Conservation (phyloP, 1,284 basidiomycete genomes). For the Sporisorium exsertum region DNA sequence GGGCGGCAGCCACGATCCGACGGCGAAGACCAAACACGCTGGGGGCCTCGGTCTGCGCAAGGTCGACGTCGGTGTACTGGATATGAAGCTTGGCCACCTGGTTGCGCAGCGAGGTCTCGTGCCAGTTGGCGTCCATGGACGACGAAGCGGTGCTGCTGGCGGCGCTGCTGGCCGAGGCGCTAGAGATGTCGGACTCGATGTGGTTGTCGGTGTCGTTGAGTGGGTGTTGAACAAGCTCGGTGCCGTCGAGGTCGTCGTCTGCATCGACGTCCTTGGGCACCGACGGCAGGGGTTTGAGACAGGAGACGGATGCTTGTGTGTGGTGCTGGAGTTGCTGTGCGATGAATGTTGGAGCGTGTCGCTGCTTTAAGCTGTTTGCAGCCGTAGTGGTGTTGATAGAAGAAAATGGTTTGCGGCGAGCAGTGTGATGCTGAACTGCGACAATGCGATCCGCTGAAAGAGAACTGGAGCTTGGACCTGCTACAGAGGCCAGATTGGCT, state of each 20-base stretch:
- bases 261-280: constrained; percentile 35
- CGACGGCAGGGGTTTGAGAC: constrained; percentile 25
- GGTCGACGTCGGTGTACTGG: constrained; percentile 28
- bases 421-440: not conserved
- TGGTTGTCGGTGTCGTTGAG: constrained; percentile 11
- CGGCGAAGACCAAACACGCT: constrained; percentile 46
- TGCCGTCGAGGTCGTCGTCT: constrained; percentile 20
- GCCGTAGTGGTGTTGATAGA: not conserved
- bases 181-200: constrained; percentile 43
- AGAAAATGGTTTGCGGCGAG: not conserved
- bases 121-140: constrained; percentile 42
- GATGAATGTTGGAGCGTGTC: not conserved
- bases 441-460: not conserved
- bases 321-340: constrained; percentile 1
- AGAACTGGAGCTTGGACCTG: not conserved
- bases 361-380: not conserved
- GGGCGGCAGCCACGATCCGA: constrained; percentile 38
- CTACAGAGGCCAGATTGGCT: not conserved
- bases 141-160: constrained; percentile 25
- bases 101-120: constrained; percentile 31
- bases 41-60: constrained; percentile 31
- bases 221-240: constrained; percentile 12
- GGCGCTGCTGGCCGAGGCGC: constrained; percentile 20
- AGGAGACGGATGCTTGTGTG: not conserved
- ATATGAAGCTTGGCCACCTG: constrained; percentile 41